Conservation (phyloP, 345 rosid genomes). For the Triadica sebifera region DNA sequence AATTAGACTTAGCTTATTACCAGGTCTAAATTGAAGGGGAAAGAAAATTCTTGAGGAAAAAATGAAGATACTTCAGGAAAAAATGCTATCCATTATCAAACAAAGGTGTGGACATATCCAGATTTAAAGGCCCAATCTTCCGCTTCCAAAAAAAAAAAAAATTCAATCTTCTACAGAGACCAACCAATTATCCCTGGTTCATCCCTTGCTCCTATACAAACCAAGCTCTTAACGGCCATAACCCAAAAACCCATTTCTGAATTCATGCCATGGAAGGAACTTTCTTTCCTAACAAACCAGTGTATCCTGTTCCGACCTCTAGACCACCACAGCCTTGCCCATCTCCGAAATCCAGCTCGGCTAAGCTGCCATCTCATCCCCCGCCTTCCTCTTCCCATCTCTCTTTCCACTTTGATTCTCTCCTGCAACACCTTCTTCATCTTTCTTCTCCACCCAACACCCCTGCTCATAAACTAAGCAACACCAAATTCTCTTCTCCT, state of each 20-base stretch:
- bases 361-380: conserved; percentile 53
- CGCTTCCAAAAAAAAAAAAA: not conserved
- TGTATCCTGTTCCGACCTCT: too few species aligned
- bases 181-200: not conserved
- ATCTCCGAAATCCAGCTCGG: conserved; percentile 59
- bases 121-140: not conserved
- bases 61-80: too few species aligned
- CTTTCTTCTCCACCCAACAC: conserved; percentile 49
- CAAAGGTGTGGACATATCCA: too few species aligned
- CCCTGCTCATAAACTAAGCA: conserved; percentile 14
- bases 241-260: too few species aligned
- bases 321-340: conserved; percentile 35
- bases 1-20: too few species aligned
- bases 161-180: not conserved
- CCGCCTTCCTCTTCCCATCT: conserved; percentile 39
- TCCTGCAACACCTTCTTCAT: conserved; percentile 73
- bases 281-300: conserved; percentile 61
- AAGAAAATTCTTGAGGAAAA: too few species aligned
- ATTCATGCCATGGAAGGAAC: conserved; percentile 58
- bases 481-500: conserved; percentile 45
- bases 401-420: conserved; percentile 59
- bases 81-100: too few species aligned
- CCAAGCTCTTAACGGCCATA: not conserved
- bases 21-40: too few species aligned
- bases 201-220: not conserved